A percentile compares a stretch with the other conserved stretches of the same genome.
Conservation (phyloP, 441 rosid genomes). For the Theobroma grandiflorum region DNA sequence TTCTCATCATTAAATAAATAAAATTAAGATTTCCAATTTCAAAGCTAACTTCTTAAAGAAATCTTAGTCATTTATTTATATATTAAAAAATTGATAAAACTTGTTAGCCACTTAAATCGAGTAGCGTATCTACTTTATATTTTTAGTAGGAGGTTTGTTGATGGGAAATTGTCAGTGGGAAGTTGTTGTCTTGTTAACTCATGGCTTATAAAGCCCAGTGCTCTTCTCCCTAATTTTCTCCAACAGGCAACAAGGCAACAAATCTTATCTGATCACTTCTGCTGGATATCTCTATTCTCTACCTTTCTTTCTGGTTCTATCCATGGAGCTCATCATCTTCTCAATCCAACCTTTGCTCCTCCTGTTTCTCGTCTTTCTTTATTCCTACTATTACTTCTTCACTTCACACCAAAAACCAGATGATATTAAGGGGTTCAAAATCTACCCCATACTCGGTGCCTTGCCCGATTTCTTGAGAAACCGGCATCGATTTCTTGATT, state of each 20-base stretch:
- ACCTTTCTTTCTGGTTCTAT: neutral
- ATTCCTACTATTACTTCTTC: conserved; percentile 27
- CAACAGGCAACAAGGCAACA: neutral
- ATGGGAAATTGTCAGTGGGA: no score
- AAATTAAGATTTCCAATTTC: no score
- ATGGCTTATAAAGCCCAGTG: no score
- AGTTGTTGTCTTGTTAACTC: no score
- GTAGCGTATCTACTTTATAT: no score
- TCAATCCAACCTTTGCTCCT: conserved; percentile 33
- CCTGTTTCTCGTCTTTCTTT: conserved; percentile 29
- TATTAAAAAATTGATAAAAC: no score
- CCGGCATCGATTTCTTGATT: conserved; percentile 59
- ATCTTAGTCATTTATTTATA: no score
- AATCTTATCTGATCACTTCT: neutral
- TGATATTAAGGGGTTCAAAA: conserved; percentile 37
- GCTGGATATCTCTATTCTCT: neutral
- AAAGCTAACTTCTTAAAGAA: no score
- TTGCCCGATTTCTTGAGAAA: conserved; percentile 51
- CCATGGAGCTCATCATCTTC: conserved; percentile 42
- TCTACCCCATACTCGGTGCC: conserved; percentile 48
- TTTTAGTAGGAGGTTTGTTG: no score
- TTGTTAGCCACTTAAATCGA: no score
- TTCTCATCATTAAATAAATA: no score
- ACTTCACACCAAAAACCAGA: conserved; percentile 16
- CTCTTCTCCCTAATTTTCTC: neutral